phyloP scores from a whole-genome alignment of 352 stramenopile species.

The Aphanomyces invadans region DNA sequence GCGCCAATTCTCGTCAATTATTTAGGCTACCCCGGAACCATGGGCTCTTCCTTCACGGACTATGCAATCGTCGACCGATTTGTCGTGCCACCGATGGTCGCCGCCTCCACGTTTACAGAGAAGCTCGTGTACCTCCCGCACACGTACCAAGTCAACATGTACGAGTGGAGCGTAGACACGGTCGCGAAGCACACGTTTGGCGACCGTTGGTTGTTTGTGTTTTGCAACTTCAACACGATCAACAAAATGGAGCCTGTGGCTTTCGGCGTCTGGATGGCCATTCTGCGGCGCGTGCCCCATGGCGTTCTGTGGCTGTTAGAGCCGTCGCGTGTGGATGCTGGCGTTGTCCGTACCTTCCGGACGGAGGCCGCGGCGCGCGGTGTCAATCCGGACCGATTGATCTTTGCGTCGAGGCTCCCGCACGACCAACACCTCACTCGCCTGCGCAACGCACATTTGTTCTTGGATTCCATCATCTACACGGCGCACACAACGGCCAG shows the following conservation, averaged over 20 bases:
- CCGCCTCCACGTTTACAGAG: conserved; percentile 53
- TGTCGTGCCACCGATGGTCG: conserved; percentile 52
- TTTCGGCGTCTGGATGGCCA: conserved; percentile 38
- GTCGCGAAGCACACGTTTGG: conserved; percentile 23
- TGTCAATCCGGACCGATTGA: conserved; percentile 46
- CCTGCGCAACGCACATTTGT: conserved; percentile 79
- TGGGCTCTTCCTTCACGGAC: conserved; percentile 61
- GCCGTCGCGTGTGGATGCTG: conserved; percentile 15
- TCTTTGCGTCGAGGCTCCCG: conserved; percentile 55
- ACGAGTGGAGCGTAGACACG: conserved; percentile 35
- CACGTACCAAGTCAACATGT: conserved; percentile 89
- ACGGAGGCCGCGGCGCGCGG: conserved; percentile 56
- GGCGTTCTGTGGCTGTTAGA: conserved; percentile 37
- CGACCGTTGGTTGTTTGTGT: conserved; percentile 20
- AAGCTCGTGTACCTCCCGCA: conserved; percentile 82
- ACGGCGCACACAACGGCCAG: conserved; percentile 93
- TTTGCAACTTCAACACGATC: conserved; percentile 57
- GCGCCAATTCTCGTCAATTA: conserved; percentile 81
- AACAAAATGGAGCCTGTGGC: conserved; percentile 42
- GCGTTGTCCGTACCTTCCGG: conserved; percentile 36
- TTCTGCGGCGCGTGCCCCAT: conserved; percentile 28
- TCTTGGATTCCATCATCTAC: conserved; percentile 94
- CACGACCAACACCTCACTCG: conserved; percentile 76
- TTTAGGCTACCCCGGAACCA: conserved; percentile 86
- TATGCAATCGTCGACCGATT: conserved; percentile 68